Conservation (phyloP, 495 filamentous ascomycete species). For the Podospora comata region DNA sequence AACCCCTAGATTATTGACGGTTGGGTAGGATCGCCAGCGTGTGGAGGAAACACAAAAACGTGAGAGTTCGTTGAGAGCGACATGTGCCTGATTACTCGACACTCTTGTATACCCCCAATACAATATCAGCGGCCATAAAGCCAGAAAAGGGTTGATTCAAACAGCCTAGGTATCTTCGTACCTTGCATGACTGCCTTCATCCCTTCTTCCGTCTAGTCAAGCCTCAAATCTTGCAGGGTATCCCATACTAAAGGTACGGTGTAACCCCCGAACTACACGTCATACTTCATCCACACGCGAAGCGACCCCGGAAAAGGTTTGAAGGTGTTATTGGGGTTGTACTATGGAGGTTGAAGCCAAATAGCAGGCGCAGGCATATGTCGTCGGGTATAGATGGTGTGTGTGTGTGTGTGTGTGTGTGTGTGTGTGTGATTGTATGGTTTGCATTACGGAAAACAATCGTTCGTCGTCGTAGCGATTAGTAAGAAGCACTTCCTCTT, state of each 20-base stretch:
- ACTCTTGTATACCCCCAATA: neutral
- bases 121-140: neutral
- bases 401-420: constrained; percentile 11
- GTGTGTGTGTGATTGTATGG: constrained; percentile 10
- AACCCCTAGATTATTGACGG: constrained; percentile 17
- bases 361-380: constrained; percentile 17
- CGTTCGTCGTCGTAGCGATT: constrained; percentile 18
- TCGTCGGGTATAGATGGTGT: constrained; percentile 29
- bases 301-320: neutral
- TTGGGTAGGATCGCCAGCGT: neutral
- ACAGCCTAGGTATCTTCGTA: too few relatives aligned
- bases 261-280: neutral
- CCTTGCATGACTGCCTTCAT: neutral
- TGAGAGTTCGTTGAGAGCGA: neutral
- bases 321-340: constrained; percentile 6
- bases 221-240: neutral
- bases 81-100: neutral
- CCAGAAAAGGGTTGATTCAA: neutral
- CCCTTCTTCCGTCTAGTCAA: neutral
- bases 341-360: constrained; percentile 1
- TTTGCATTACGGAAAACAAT: constrained; percentile 17
- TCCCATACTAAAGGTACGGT: neutral
- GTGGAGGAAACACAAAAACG: neutral
- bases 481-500: neutral
- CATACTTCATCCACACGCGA: constrained; percentile 1